Evolutionary conservation across 2,329 filamentous ascomycete genomes (phyloP).

Genomic region (Pyrenophora graminea): DNA sequence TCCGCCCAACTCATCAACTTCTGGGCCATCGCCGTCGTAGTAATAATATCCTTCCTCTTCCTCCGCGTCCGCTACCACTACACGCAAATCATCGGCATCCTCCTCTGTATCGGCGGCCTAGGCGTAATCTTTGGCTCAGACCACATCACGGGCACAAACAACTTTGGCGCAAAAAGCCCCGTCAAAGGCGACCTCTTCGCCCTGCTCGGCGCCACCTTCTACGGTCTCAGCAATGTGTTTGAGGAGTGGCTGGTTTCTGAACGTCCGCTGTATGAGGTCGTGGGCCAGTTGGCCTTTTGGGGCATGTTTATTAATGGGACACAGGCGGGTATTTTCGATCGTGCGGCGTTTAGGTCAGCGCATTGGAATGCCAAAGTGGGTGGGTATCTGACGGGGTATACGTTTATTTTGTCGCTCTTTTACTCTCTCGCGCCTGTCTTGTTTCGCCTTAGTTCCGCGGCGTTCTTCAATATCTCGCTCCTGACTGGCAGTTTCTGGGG

Average conservation of each 20-base stretch:
- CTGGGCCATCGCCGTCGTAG: slow-evolving; percentile 95
- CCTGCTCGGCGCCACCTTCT: slow-evolving; percentile 84
- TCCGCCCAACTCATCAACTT: slow-evolving; percentile 97
- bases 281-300: slow-evolving; percentile 87
- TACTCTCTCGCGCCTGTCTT: slow-evolving; percentile 86
- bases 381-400: slow-evolving; percentile 89
- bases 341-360: slow-evolving; percentile 63
- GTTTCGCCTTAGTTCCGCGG: slow-evolving; percentile 85
- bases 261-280: slow-evolving; percentile 86
- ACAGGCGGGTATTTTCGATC: slow-evolving; percentile 91
- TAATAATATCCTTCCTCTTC: slow-evolving; percentile 79
- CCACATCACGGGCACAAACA: slow-evolving; percentile 77
- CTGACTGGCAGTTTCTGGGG: slow-evolving; percentile 98
- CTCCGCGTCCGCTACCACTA: slow-evolving; percentile 87
- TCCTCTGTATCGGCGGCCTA: slow-evolving; percentile 89
- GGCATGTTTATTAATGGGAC: slow-evolving; percentile 89
- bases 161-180: slow-evolving; percentile 68
- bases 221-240: slow-evolving; percentile 86
- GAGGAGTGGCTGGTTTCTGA: slow-evolving; percentile 94
- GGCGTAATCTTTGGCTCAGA: slow-evolving; percentile 85
- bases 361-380: slow-evolving; percentile 59
- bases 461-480: slow-evolving; percentile 95
- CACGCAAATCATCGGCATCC: slow-evolving; percentile 82
- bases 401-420: slow-evolving; percentile 78
- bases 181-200: slow-evolving; percentile 94